phyloP scores from a whole-genome alignment of 257 asterid genomes.

The Anisodus acutangulus region DNA sequence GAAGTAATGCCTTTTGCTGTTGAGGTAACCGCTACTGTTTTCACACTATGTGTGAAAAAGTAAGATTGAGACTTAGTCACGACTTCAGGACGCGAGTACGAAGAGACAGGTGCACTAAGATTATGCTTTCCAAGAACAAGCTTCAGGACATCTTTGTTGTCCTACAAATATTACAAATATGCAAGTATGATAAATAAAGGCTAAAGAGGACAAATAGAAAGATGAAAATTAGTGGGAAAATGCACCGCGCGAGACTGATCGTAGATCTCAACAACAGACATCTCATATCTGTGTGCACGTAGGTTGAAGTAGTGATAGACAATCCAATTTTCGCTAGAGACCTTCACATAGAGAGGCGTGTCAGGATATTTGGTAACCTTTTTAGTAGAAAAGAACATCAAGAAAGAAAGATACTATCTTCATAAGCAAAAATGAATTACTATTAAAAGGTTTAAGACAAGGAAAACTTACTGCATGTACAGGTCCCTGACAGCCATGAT shows the following conservation, averaged over 20 bases:
- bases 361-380: constrained; percentile 1
- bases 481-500: constrained; percentile 95
- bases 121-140: constrained; percentile 88
- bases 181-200: constrained; percentile 33
- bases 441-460: constrained; percentile 14
- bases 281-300: constrained; percentile 95
- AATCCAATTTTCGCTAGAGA: constrained; percentile 96
- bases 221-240: constrained; percentile 39
- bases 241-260: constrained; percentile 96
- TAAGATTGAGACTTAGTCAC: constrained; percentile 83
- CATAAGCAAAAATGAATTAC: neutral
- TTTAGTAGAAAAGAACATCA: constrained; percentile 6
- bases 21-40: constrained; percentile 79
- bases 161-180: constrained; percentile 57
- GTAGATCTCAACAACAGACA: constrained; percentile 96
- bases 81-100: constrained; percentile 91
- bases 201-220: constrained; percentile 18
- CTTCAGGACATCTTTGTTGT: constrained; percentile 88
- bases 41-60: constrained; percentile 81
- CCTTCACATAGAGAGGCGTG: constrained; percentile 50
- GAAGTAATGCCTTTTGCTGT: constrained; percentile 98
- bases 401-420: neutral
- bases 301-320: constrained; percentile 97
- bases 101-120: constrained; percentile 84
- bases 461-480: constrained; percentile 78